Percentiles rank a stretch among this genome's conserved stretches.
phyloP scores from a whole-genome alignment of 352 stramenopile genomes.

The Aphanomyces invadans region DNA sequence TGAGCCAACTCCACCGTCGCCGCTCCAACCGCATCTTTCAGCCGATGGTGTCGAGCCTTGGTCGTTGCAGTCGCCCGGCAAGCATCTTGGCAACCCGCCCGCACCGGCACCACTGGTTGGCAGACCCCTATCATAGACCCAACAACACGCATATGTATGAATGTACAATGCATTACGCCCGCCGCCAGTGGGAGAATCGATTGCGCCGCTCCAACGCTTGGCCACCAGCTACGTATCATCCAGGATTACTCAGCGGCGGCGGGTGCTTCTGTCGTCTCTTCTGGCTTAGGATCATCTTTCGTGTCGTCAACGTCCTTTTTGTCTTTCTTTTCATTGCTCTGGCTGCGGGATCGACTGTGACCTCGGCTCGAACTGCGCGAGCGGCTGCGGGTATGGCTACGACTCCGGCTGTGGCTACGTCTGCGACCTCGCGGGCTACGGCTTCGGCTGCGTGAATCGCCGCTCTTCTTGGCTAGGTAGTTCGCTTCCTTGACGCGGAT shows the following conservation, averaged over 20 bases:
- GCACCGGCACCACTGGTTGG: background rate
- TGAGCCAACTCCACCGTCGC: too few species aligned
- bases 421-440: conserved; percentile 25
- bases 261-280: conserved; percentile 23
- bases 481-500: conserved; percentile 41
- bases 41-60: too few species aligned
- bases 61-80: too few species aligned
- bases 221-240: background rate
- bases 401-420: conserved; percentile 32
- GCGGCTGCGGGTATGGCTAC: conserved; percentile 28
- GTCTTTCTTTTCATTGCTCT: conserved; percentile 26
- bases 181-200: background rate
- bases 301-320: conserved; percentile 15
- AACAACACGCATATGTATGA: background rate
- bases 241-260: background rate
- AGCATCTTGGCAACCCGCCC: background rate
- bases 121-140: conserved; percentile 11
- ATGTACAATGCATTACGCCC: conserved; percentile 9
- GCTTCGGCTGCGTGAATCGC: conserved; percentile 32
- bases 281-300: background rate
- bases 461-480: conserved; percentile 32
- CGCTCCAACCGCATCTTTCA: too few species aligned
- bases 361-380: conserved; percentile 37
- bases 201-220: background rate
- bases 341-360: conserved; percentile 26